Percentiles rank a stretch among this genome's conserved stretches.
Evolutionary conservation across 495 filamentous ascomycete species (phyloP).

Genomic region (Zalerion maritima): DNA sequence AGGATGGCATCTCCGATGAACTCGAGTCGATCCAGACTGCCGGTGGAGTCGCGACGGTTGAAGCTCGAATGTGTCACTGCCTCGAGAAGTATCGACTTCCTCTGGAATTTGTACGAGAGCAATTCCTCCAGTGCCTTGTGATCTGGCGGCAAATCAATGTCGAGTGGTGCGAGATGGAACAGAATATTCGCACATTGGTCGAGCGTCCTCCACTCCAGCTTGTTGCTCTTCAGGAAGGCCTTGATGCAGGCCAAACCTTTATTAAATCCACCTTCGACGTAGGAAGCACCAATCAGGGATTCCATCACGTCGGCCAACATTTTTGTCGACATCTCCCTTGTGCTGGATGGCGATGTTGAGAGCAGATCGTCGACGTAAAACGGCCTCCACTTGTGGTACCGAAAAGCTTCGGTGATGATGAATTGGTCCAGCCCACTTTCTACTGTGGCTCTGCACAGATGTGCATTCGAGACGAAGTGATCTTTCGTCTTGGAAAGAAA

Average conservation of each 20-base stretch:
- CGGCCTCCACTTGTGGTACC: constrained; percentile 55
- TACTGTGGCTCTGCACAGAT: constrained; percentile 49
- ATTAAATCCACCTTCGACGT: constrained; percentile 49
- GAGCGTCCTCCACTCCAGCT: constrained; percentile 39
- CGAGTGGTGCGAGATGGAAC: constrained; percentile 13
- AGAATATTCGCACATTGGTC: constrained; percentile 17
- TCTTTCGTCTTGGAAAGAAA: constrained; percentile 57
- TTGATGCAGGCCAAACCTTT: constrained; percentile 51
- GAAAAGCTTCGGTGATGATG: constrained; percentile 57
- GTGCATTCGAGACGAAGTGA: constrained; percentile 55
- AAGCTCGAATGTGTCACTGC: constrained; percentile 76
- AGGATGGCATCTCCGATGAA: constrained; percentile 83
- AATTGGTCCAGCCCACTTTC: constrained; percentile 52
- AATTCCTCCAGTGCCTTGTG: constrained; percentile 37
- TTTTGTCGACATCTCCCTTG: constrained; percentile 51
- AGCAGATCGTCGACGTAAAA: constrained; percentile 42
- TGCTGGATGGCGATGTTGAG: constrained; percentile 2
- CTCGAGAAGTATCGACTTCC: constrained; percentile 60
- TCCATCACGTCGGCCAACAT: constrained; percentile 84
- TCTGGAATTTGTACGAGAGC: constrained; percentile 56
- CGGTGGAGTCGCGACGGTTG: constrained; percentile 19
- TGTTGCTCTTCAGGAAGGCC: constrained; percentile 50
- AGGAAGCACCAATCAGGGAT: constrained; percentile 64
- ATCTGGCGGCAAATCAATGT: constrained; percentile 13
- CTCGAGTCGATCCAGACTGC: constrained; percentile 77